phyloP scores from a whole-genome alignment of 495 filamentous ascomycete species.

The Venustampulla echinocandica region DNA sequence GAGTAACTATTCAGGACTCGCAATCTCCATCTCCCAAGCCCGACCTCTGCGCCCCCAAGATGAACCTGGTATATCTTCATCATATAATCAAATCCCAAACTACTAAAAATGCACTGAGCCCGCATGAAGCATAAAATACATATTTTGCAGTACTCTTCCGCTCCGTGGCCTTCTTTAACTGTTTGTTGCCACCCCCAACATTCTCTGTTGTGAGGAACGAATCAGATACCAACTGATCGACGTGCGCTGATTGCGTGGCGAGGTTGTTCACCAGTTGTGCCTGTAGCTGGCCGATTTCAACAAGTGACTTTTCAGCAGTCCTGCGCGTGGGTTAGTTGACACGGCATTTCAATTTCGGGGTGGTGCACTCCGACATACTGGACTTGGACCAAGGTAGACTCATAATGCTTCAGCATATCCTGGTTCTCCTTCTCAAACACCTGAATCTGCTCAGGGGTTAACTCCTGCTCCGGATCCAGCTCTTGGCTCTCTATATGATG shows the following conservation, averaged over 20 bases:
- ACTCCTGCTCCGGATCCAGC: constrained; percentile 45
- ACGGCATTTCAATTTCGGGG: not conserved
- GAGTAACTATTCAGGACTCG: too few species aligned
- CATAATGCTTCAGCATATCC: constrained; percentile 83
- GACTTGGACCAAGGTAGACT: constrained; percentile 85
- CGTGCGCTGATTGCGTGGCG: constrained; percentile 71
- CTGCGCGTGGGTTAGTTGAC: constrained; percentile 34
- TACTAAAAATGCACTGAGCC: constrained; percentile 71
- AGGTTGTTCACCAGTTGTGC: constrained; percentile 80
- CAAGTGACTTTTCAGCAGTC: constrained; percentile 78
- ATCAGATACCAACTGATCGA: constrained; percentile 82
- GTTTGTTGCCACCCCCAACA: constrained; percentile 79
- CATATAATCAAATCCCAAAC: constrained; percentile 92
- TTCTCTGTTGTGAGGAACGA: constrained; percentile 74
- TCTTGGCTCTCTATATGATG: constrained; percentile 28
- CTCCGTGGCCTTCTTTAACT: constrained; percentile 78
- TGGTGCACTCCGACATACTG: constrained; percentile 46
- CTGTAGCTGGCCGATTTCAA: constrained; percentile 91
- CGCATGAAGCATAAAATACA: constrained; percentile 81
- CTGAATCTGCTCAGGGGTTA: constrained; percentile 78
- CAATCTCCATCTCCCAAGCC: too few species aligned
- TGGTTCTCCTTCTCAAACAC: constrained; percentile 92
- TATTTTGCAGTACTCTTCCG: constrained; percentile 74
- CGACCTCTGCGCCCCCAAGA: too few species aligned
- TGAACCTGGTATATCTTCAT: too few species aligned